Percentiles rank a stretch among this genome's conserved stretches.
Conservation (phyloP, 345 rosid species). For the Balakata baccata region DNA sequence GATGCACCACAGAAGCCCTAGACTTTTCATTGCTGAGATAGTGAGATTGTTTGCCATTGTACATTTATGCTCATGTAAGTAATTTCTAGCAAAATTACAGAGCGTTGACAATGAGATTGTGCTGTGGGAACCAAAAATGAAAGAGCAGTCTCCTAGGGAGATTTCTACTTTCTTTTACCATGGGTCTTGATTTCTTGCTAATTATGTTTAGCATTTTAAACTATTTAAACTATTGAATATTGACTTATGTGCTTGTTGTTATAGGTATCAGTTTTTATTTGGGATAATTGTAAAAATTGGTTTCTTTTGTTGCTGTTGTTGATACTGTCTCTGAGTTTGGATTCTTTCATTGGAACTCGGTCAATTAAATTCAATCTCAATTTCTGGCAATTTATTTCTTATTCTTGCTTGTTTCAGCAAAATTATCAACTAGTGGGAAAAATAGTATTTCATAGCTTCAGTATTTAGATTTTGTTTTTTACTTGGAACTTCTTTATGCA, state of each 20-base stretch:
- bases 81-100: constrained; percentile 38
- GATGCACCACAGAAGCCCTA: no score
- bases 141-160: constrained; percentile 98
- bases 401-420: no score
- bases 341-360: neutral
- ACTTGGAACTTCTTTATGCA: neutral
- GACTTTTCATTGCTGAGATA: no score
- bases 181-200: no score
- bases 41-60: neutral
- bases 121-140: constrained; percentile 91
- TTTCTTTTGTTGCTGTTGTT: neutral
- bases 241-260: constrained; percentile 36
- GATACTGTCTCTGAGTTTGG: neutral
- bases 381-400: no score
- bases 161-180: constrained; percentile 25
- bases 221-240: no score
- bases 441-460: neutral
- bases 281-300: neutral
- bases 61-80: constrained; percentile 4
- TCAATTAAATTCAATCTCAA: neutral
- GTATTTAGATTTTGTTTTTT: neutral
- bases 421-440: no score
- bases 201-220: neutral
- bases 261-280: constrained; percentile 23
- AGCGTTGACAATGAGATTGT: constrained; percentile 96